Evolutionary conservation across 2,329 filamentous ascomycete genomes (phyloP).

Genomic region (Colletotrichum falcatum): DNA sequence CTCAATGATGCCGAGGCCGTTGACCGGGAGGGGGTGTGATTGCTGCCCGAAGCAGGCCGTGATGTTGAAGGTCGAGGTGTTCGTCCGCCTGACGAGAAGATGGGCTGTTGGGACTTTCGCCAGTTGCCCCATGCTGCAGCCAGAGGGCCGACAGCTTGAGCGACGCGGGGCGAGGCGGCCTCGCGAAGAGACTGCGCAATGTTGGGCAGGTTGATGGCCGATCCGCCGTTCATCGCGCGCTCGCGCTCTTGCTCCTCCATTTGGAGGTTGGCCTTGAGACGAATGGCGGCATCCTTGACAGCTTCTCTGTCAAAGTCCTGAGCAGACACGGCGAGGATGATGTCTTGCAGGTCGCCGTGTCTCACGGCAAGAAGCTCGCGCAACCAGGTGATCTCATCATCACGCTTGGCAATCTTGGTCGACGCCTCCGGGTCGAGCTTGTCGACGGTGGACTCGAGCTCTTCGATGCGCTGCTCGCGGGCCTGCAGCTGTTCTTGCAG

Average conservation of each 20-base stretch:
- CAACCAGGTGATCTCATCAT: slow-evolving; percentile 95
- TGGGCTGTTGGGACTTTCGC: slow-evolving; percentile 76
- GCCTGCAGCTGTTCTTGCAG: slow-evolving; percentile 97
- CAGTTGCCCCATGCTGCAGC: slow-evolving; percentile 98
- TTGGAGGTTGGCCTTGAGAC: slow-evolving; percentile 92
- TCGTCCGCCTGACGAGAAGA: slow-evolving; percentile 53
- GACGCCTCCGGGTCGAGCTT: slow-evolving; percentile 81
- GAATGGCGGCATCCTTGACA: slow-evolving; percentile 91
- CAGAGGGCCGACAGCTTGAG: slow-evolving; percentile 80
- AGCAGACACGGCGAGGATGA: slow-evolving; percentile 82
- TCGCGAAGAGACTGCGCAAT: slow-evolving; percentile 82
- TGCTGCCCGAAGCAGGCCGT: slow-evolving; percentile 52
- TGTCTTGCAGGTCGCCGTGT: slow-evolving; percentile 91
- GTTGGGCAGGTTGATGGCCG: slow-evolving; percentile 76
- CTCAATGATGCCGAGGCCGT: slow-evolving; percentile 58
- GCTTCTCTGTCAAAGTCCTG: slow-evolving; percentile 81
- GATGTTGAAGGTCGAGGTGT: slow-evolving; percentile 21
- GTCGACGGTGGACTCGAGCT: slow-evolving; percentile 79
- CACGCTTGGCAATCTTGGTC: slow-evolving; percentile 86
- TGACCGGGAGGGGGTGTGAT: slow-evolving; percentile 69
- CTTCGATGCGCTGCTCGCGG: slow-evolving; percentile 89
- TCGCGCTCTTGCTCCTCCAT: slow-evolving; percentile 99
- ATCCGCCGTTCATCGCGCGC: slow-evolving; percentile 79
- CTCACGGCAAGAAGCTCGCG: slow-evolving; percentile 92
- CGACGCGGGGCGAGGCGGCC: slow-evolving; percentile 84